Evolutionary conservation across 306 rosid genomes (phyloP).

Genomic region (Lathyrus oleraceus): DNA sequence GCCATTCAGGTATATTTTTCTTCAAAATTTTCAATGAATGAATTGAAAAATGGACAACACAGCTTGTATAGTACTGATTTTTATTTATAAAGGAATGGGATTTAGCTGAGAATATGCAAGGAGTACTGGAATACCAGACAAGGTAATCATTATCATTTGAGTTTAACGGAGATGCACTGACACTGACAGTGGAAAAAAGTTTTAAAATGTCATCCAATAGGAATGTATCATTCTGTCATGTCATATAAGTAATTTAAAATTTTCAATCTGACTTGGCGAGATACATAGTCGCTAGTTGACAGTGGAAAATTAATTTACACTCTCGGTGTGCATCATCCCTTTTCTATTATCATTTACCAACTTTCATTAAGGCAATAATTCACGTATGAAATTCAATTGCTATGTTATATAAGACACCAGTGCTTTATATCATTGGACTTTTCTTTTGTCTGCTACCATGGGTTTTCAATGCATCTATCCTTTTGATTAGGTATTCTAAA

Average conservation of each 20-base stretch:
- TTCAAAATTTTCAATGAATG: conserved; percentile 29
- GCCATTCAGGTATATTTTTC: conserved; percentile 75
- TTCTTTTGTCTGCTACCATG: conserved; percentile 7
- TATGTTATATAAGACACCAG: not conserved
- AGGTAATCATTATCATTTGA: conserved; percentile 51
- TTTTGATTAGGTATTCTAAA: conserved; percentile 71
- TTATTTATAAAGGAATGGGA: conserved; percentile 82
- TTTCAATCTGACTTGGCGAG: no score
- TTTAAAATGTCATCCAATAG: no score
- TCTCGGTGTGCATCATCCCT: no score
- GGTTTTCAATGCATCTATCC: conserved; percentile 29
- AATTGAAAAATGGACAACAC: conserved; percentile 34
- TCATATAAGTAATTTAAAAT: no score
- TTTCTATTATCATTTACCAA: not conserved
- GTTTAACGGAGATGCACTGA: no score
- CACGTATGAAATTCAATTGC: conserved; percentile 7
- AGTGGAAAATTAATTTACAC: no score
- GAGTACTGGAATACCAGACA: conserved; percentile 96
- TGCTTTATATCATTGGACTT: conserved; percentile 21
- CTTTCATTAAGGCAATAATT: conserved; percentile 4
- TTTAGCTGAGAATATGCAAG: conserved; percentile 90
- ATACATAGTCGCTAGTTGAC: no score
- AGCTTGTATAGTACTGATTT: conserved; percentile 30
- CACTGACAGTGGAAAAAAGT: no score
- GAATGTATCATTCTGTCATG: no score